Conservation (phyloP, 106 monocot genomes). For the Allium fistulosum region DNA sequence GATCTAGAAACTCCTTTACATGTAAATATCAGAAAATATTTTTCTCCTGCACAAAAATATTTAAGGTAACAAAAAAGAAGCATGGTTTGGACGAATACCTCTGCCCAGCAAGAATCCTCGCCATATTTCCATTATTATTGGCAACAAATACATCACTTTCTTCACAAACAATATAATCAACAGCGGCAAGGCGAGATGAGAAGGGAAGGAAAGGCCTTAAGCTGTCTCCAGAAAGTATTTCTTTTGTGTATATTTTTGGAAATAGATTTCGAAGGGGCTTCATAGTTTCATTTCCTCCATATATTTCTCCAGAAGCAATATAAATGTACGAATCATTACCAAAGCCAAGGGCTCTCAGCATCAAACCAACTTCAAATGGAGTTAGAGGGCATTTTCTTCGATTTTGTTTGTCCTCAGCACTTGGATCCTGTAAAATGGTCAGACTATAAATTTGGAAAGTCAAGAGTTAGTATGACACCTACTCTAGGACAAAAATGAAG, state of each 20-base stretch:
- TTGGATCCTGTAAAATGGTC: conserved; percentile 49
- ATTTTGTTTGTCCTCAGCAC: conserved; percentile 68
- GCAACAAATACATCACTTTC: conserved; percentile 93
- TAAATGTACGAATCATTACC: conserved; percentile 70
- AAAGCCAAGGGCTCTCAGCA: conserved; percentile 87
- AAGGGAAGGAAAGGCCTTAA: conserved; percentile 55
- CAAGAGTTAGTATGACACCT: too few species aligned
- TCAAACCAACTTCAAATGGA: conserved; percentile 84
- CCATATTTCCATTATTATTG: conserved; percentile 99
- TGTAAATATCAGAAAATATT: too few species aligned
- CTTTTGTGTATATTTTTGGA: conserved; percentile 81
- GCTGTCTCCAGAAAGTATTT: conserved; percentile 52
- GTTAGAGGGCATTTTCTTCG: conserved; percentile 90
- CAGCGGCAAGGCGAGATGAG: conserved; percentile 86
- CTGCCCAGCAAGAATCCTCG: conserved; percentile 87
- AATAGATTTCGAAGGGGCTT: conserved; percentile 68
- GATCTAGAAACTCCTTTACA: too few species aligned
- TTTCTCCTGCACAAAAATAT: too few species aligned
- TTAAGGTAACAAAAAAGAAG: too few species aligned
- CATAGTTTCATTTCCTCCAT: conserved; percentile 76
- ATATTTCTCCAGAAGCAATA: conserved; percentile 91
- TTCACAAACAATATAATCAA: conserved; percentile 90
- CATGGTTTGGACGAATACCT: conserved; percentile 29
- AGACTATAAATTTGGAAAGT: too few species aligned
- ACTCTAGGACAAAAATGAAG: too few species aligned